These are phyloP conservation scores for Leccinum pachyderme DNA, from an alignment of 1,284 basidiomycete genomes.

Conservation along the genomic window DNA sequence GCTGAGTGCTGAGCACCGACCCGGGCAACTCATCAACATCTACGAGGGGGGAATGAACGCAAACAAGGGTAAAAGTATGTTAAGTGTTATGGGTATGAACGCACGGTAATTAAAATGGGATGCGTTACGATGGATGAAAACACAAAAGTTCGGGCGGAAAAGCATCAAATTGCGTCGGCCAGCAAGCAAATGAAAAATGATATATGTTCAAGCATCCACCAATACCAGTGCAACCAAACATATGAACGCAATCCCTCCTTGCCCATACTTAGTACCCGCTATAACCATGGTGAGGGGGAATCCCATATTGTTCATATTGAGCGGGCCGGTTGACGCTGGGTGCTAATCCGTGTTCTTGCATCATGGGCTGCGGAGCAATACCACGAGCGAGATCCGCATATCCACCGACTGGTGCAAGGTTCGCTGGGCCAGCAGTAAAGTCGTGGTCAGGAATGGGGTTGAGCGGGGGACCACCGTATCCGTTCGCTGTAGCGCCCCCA, in stretches of 20 bases:
- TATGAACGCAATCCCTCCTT: not conserved
- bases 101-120: constrained; percentile 6
- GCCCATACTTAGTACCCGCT: constrained; percentile 24
- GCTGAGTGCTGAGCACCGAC: not conserved
- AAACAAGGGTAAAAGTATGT: constrained; percentile 3
- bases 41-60: constrained; percentile 1
- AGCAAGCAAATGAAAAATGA: constrained; percentile 28
- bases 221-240: not conserved
- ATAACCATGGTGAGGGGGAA: constrained; percentile 61
- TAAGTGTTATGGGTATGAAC: constrained; percentile 26
- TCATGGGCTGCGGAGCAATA: constrained; percentile 56
- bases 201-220: not conserved
- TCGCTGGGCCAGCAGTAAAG: constrained; percentile 67
- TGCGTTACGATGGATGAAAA: constrained; percentile 5
- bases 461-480: constrained; percentile 27
- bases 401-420: constrained; percentile 65
- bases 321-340: constrained; percentile 40
- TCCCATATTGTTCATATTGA: constrained; percentile 50
- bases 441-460: constrained; percentile 69
- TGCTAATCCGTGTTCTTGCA: constrained; percentile 54
- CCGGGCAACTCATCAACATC: constrained; percentile 12
- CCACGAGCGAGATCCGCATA: constrained; percentile 78
- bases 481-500: constrained; percentile 22
- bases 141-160: constrained; percentile 1
- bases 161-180: constrained; percentile 27